Base-by-base conservation (phyloP, 2,329 filamentous ascomycete genomes). In the Zasmidium angulare region DNA sequence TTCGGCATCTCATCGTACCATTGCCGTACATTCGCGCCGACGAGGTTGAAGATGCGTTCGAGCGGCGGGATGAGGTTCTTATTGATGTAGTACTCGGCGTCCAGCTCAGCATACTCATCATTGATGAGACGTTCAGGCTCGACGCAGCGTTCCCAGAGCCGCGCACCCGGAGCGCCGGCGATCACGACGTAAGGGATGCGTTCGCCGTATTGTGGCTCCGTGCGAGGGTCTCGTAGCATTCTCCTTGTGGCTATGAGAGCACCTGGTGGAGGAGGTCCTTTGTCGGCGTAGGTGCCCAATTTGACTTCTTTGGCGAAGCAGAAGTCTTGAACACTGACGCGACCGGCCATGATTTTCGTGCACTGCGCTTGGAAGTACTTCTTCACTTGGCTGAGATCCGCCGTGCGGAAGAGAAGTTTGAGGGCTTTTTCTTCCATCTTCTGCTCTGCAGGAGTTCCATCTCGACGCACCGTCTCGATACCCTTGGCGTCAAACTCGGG, bases 1-100 rank as follows among this genome's bases (percentile, higher is more conserved):
- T 96, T 96, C 49, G 93, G 93, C 91, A 98, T 96, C 75, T 97
- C 92, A 63, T 96, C 91, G 70, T 92, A 98, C 95, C 95, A 99
- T 60, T 86, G 84, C 19, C 90, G 81, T 0, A 98, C 90, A 72
- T 95, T 96, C 29, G 92, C 95, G 6, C 95, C 95, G 1, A 98
- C 90, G 2, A 99, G 87, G 70, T 95, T 96, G 79, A 99, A 97
- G 65, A 99, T 97, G 24, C 95, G 88, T 75, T 98, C 93, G 0
- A 99, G 82, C 0, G 95, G 95, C 4, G 95, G 95, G 52, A 99
- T 96, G 9, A 99, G 73, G 72, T 97, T 98, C 78, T 97, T 98
- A 19, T 84, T 86, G 69, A 99, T 98, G 78, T 99, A 99, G 76
- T 99, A 99, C 67, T 97, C 92, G 0, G 93, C 88, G 70, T 99